phyloP scores from a whole-genome alignment of 2,329 filamentous ascomycete species.

The Venturia oleaginea region DNA sequence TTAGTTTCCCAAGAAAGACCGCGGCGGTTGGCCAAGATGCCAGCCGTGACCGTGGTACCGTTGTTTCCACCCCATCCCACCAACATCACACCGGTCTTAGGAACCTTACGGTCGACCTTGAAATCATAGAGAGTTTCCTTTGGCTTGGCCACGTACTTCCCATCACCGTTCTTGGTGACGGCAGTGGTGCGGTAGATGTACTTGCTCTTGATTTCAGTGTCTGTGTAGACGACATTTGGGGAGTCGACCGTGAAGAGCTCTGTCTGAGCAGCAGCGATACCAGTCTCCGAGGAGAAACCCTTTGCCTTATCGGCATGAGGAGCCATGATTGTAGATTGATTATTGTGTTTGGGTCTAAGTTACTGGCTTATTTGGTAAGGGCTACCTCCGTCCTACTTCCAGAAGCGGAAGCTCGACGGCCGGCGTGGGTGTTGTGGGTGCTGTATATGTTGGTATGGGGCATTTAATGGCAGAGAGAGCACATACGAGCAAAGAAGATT shows the following conservation, averaged over 20 bases:
- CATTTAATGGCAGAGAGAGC: slow-evolving; percentile 12
- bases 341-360: slow-evolving; percentile 15
- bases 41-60: slow-evolving; percentile 90
- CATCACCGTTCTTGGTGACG: slow-evolving; percentile 60
- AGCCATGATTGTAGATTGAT: slow-evolving; percentile 61
- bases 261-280: slow-evolving; percentile 38
- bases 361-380: slow-evolving; percentile 26
- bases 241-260: slow-evolving; percentile 80
- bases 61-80: slow-evolving; percentile 99
- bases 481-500: slow-evolving; percentile 94
- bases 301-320: slow-evolving; percentile 73
- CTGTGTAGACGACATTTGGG: slow-evolving; percentile 85
- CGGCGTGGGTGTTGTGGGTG: slow-evolving; percentile 91
- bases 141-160: slow-evolving; percentile 74
- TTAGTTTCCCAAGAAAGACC: slow-evolving; percentile 86
- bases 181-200: slow-evolving; percentile 95
- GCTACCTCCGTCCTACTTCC: slow-evolving; percentile 64
- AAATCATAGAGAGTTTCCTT: slow-evolving; percentile 91
- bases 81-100: slow-evolving; percentile 93
- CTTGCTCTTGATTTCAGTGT: slow-evolving; percentile 79
- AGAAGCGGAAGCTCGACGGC: slow-evolving; percentile 83
- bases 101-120: slow-evolving; percentile 89
- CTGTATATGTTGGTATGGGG: slow-evolving; percentile 36
- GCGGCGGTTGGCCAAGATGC: slow-evolving; percentile 90
- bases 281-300: slow-evolving; percentile 40